Base-by-base conservation (phyloP, 257 asterid genomes). In the Solanum chilense region DNA sequence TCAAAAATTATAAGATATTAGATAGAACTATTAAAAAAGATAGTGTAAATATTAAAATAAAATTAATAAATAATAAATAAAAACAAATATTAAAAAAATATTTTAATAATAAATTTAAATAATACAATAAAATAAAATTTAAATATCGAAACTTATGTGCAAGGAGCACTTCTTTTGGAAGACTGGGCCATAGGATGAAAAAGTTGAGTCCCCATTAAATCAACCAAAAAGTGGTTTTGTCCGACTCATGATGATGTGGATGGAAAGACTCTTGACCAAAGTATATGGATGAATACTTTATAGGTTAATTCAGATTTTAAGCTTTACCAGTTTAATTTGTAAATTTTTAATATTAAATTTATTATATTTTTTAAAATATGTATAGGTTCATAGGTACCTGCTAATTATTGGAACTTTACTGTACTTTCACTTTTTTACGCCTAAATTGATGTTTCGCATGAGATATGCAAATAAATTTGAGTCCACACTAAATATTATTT, bases 221-320 rank as follows among this genome's bases (percentile, higher is more conserved):
- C 82, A 90, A 41, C 37, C 45, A 44, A 27, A 88, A 92, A 87
- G 89, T 70, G 41, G 39, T 75, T 88, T 90, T 89, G 93, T 90
- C 93, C n/a, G 88, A 90, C 91, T 90, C 94, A 92, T 77, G 90
- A 74, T 89, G 94, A 92, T 90, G 93, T 90, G 94, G 89, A 82
- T 75, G 85, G 66, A 20, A 89, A 52, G 88, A 83, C 62, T 16
- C 47, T 29, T 35, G 25, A 82, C 86, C 69, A 49, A 29, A 47
- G 25, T 41, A 18, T 77, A 56, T 27, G 9, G 25, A 77, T 44
- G 37, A 25, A 44, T 77, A 41, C 20, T 47, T 80, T 45, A 76
- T 15, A 75, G 62, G 21, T 9, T 23, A 75, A 73, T 75, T 27
- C 27, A 1, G 41, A 11, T 49, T 74, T 74, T 71, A 71, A 33